Conservation (phyloP, 163 green algal genomes). For the Scenedesmus sp. region DNA sequence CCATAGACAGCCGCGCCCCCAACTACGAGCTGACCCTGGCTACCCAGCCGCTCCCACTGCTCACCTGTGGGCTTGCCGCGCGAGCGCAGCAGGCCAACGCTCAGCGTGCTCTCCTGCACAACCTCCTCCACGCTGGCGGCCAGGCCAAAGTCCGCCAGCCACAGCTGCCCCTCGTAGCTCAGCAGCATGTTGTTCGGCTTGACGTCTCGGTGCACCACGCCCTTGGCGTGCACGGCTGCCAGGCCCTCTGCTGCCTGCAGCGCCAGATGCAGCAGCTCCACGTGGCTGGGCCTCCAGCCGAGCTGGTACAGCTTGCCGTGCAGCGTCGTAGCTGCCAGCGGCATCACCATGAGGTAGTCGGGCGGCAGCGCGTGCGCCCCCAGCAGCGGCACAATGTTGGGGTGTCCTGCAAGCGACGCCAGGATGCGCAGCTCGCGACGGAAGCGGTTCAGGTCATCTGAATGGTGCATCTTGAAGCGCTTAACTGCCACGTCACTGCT, state of each 20-base stretch:
- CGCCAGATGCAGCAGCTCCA: constrained; percentile 55
- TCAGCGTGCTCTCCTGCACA: constrained; percentile 34
- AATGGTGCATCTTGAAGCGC: constrained; percentile 69
- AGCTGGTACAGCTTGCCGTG: constrained; percentile 65
- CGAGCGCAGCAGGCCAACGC: constrained; percentile 47
- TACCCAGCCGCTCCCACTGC: background rate
- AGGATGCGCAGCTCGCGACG: constrained; percentile 77
- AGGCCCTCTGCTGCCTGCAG: constrained; percentile 71
- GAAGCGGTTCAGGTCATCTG: constrained; percentile 83
- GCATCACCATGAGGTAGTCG: constrained; percentile 83
- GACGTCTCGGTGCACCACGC: constrained; percentile 91
- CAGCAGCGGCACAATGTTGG: constrained; percentile 70
- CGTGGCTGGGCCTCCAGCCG: constrained; percentile 64
- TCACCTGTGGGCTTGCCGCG: constrained; percentile 56
- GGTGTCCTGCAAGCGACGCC: constrained; percentile 61
- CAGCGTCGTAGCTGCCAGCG: constrained; percentile 68
- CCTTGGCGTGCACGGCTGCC: constrained; percentile 69
- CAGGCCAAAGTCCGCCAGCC: constrained; percentile 95
- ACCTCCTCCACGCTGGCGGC: constrained; percentile 61
- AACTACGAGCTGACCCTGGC: no score
- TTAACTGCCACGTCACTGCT: constrained; percentile 79
- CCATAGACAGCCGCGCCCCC: no score
- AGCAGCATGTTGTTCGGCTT: constrained; percentile 93
- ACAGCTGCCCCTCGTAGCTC: constrained; percentile 80
- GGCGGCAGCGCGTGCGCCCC: constrained; percentile 62